Evolutionary conservation across 306 rosid genomes (phyloP).

Genomic region (Rosa rugosa): DNA sequence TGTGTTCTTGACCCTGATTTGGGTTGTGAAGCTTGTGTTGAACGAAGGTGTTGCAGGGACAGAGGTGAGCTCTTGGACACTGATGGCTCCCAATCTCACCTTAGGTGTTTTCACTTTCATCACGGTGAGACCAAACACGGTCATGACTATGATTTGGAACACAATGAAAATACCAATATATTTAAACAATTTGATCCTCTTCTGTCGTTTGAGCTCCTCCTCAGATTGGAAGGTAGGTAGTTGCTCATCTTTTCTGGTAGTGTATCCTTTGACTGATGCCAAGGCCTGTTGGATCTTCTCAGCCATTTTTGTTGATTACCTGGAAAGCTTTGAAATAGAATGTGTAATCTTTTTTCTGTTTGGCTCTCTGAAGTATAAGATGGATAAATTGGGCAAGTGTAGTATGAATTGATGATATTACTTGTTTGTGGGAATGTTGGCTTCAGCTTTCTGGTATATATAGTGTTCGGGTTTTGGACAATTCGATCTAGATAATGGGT

Average conservation of each 20-base stretch:
- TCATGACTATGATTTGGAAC: constrained; percentile 8
- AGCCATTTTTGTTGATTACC: not conserved
- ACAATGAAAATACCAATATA: constrained; percentile 10
- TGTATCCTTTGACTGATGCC: not conserved
- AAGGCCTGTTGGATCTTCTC: constrained; percentile 3
- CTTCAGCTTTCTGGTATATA: not conserved
- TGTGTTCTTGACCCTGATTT: constrained; percentile 19
- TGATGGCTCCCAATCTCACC: constrained; percentile 4
- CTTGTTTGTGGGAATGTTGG: not conserved
- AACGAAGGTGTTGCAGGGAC: not conserved
- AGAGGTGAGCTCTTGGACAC: not conserved
- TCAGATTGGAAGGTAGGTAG: not conserved
- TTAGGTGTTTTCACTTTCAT: constrained; percentile 16
- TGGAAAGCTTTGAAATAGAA: not conserved
- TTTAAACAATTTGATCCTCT: constrained; percentile 1
- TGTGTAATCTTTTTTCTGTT: not conserved
- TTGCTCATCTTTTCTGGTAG: not conserved
- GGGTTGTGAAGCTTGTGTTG: not conserved
- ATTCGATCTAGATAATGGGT: not conserved
- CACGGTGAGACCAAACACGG: not conserved
- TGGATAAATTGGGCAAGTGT: not conserved
- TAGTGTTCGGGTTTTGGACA: not conserved
- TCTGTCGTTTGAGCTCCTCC: constrained; percentile 12
- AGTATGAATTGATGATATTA: not conserved
- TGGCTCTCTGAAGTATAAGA: not conserved